These are phyloP conservation scores for Aspergillus heteromorphus DNA, from an alignment of 495 filamentous ascomycete species.

Conservation along the genomic window DNA sequence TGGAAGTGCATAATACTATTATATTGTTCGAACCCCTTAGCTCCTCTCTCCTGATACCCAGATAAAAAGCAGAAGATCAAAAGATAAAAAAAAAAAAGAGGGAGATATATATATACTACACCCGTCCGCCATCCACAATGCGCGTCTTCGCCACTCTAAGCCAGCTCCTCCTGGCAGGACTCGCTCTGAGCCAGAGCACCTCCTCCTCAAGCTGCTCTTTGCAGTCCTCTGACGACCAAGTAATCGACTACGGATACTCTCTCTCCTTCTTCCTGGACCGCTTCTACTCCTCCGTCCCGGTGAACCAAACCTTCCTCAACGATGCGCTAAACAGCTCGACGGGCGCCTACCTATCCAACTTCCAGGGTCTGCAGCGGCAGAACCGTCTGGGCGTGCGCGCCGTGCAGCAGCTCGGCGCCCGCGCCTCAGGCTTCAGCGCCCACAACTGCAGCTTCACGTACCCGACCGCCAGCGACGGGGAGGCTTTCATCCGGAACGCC, in stretches of 20 bases:
- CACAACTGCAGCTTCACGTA: constrained; percentile 23
- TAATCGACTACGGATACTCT: constrained; percentile 23
- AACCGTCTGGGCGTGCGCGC: constrained; percentile 24
- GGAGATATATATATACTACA: no score
- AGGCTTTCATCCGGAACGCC: constrained; percentile 18
- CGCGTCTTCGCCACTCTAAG: constrained; percentile 13
- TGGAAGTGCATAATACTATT: no score
- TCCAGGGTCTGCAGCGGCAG: constrained; percentile 22
- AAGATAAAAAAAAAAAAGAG: no score
- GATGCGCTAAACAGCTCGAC: constrained; percentile 16
- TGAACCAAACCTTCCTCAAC: constrained; percentile 24
- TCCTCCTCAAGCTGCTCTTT: constrained; percentile 17
- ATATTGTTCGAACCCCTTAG: no score
- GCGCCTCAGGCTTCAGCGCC: constrained; percentile 13
- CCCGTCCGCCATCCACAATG: constrained; percentile 14
- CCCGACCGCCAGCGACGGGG: constrained; percentile 15
- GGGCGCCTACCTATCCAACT: constrained; percentile 17
- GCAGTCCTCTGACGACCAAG: constrained; percentile 15
- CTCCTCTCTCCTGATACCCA: no score
- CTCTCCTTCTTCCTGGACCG: constrained; percentile 21
- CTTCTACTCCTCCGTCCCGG: constrained; percentile 20
- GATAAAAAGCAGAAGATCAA: no score
- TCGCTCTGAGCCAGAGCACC: constrained; percentile 13
- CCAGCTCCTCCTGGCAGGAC: constrained; percentile 20
- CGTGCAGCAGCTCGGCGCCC: constrained; percentile 16